A percentile compares a stretch with the other conserved stretches of the same genome.
Conservation (phyloP, 441 rosid species). For the Omphalea diandra region DNA sequence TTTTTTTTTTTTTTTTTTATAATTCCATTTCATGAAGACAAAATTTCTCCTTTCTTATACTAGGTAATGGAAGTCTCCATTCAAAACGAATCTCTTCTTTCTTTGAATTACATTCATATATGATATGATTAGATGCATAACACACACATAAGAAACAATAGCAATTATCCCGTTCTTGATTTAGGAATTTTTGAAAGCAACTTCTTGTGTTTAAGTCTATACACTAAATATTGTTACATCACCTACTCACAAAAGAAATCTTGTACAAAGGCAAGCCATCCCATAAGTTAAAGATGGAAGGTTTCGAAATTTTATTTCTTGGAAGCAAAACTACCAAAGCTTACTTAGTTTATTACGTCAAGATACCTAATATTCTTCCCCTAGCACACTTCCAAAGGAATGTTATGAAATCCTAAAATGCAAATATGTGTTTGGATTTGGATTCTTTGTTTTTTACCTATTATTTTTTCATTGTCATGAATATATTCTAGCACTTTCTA, state of each 20-base stretch:
- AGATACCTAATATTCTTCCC: slow-evolving; percentile 10
- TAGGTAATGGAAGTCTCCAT: too few relatives aligned
- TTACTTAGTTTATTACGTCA: slow-evolving; percentile 7
- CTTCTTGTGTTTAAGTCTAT: neutral
- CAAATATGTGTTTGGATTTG: neutral
- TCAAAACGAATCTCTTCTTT: too few relatives aligned
- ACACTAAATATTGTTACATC: neutral
- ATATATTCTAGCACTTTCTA: too few relatives aligned
- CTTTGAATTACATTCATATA: neutral
- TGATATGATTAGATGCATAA: neutral
- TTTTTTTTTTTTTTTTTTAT: too few relatives aligned
- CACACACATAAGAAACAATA: neutral
- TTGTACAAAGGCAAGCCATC: neutral
- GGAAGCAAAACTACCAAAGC: slow-evolving; percentile 16
- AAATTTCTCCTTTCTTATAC: too few relatives aligned
- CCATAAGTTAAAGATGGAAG: neutral
- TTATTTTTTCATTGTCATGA: too few relatives aligned
- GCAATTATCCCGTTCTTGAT: neutral
- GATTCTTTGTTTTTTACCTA: neutral
- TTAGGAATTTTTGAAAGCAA: neutral
- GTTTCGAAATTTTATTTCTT: neutral
- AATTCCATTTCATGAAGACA: too few relatives aligned
- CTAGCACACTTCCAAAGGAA: neutral
- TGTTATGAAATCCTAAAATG: neutral
- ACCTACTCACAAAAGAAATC: neutral